These are phyloP conservation scores for Acorus calamus DNA, from an alignment of 106 monocot genomes.

Conservation along the genomic window DNA sequence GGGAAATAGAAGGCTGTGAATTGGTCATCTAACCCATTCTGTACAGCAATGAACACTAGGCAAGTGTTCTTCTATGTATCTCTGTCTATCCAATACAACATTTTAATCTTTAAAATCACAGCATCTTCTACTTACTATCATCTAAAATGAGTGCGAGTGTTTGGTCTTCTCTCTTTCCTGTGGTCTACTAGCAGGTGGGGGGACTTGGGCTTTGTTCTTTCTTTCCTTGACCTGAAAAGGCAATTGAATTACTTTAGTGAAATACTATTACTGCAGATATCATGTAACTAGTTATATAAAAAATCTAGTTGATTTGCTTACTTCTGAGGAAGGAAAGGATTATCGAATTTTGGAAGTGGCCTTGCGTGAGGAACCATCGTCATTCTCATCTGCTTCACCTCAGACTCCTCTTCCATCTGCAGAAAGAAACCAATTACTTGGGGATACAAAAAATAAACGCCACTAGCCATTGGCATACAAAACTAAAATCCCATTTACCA, in stretches of 20 bases:
- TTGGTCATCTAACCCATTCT: too few species aligned
- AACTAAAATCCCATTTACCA: constrained; percentile 28
- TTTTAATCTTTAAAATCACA: too few species aligned
- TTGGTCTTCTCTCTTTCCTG: too few species aligned
- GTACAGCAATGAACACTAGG: too few species aligned
- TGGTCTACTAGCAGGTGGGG: too few species aligned
- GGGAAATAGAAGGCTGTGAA: too few species aligned
- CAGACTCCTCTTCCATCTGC: constrained; percentile 87
- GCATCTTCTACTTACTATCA: too few species aligned
- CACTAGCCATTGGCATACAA: neutral
- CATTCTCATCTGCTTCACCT: constrained; percentile 73
- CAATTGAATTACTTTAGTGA: neutral
- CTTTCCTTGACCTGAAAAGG: neutral
- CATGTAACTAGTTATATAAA: neutral
- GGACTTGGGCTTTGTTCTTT: too few species aligned
- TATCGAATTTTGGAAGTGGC: constrained; percentile 63
- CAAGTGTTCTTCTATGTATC: too few species aligned
- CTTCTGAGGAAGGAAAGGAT: constrained; percentile 81
- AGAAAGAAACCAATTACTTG: neutral
- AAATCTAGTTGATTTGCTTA: constrained; percentile 12
- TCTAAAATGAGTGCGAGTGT: too few species aligned
- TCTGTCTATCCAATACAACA: too few species aligned
- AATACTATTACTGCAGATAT: neutral
- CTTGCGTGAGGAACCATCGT: constrained; percentile 90
- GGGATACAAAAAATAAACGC: neutral